phyloP scores from a whole-genome alignment of 2,329 filamentous ascomycete species.

The Colletotrichum eremochloae region DNA sequence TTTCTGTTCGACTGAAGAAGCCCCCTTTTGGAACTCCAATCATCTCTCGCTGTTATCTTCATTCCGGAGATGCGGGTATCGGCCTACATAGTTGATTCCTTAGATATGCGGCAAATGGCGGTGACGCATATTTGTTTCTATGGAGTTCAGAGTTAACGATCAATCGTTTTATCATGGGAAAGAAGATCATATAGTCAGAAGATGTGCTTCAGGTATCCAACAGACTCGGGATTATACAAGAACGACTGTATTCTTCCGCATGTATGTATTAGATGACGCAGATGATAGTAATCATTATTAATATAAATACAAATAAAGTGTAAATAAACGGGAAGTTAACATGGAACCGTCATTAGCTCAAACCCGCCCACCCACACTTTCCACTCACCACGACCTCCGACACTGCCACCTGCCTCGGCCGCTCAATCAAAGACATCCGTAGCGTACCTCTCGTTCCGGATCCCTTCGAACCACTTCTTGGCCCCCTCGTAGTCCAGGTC shows the following conservation, averaged over 20 bases:
- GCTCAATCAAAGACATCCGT: slow-evolving; percentile 71
- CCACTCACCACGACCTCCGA: not conserved
- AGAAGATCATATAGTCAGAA: accelerated
- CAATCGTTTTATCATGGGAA: not conserved
- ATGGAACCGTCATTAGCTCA: not conserved
- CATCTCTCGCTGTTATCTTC: no score
- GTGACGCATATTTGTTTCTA: no score
- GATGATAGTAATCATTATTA: no score
- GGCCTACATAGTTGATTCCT: not conserved
- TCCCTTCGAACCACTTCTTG: slow-evolving; percentile 61
- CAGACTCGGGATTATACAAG: not conserved
- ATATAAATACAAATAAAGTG: no score
- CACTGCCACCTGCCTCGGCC: not conserved
- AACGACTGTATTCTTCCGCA: no score
- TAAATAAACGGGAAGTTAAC: not conserved
- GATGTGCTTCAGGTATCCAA: not conserved
- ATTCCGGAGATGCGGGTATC: not conserved
- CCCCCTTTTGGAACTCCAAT: no score
- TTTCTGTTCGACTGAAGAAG: slow-evolving; percentile 13
- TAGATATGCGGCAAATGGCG: not conserved
- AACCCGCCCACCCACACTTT: not conserved
- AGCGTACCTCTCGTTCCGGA: slow-evolving; percentile 68
- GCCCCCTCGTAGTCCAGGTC: slow-evolving; percentile 55
- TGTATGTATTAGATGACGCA: not conserved
- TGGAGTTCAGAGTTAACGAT: no score